Evolutionary conservation across 2,329 filamentous ascomycete genomes (phyloP), one percentile per base, ranked within the genome.

Genomic region (Dactylellina leptospora): DNA sequence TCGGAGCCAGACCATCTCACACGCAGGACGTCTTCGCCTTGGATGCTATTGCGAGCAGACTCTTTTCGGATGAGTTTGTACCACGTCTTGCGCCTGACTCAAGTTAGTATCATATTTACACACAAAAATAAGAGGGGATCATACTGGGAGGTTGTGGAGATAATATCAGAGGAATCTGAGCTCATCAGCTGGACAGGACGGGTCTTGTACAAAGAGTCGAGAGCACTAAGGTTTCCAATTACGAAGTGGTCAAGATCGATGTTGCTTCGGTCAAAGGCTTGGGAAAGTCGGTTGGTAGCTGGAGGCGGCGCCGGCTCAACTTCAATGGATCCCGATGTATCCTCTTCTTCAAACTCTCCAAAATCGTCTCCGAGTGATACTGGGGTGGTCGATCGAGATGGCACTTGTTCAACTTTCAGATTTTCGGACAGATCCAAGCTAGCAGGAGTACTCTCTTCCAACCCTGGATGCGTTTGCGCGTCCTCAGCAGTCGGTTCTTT

Each of bases 331-430:
- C 23, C 33, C 5, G 51, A 38, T 4, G 28, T 58, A 28, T 72
- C 68, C 25, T 72, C 68, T 13, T 63, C 68, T 27, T 72, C 68
- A 64, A 72, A 72, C 23, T 72, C 68, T 22, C 68, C 68, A 54
- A 72, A 72, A 27, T 72, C 68, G 13, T 56, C 55, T 4, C 54
- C 62, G 27, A 38, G 23, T 36, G 59, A 72, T 55, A 63, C 47
- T 5, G 58, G 53, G 3, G 66, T 56, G 9, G 56, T 58, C 13
- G 64, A 54, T 23, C 63, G 48, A 38, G 56, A 48, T 4, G 59
- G 60, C 25, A 58, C 45, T 8, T 20, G 40, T 27, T 71, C 64
- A 11, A 45, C 58, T 23, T 58, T 62, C n/a, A 58, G 25, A 45
- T 25, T 58, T 30, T 55, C 38, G 8, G 42, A 30, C 13, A 23